These are phyloP conservation scores for Cucumis variabilis DNA, from an alignment of 331 rosid genomes.

Conservation along the genomic window DNA sequence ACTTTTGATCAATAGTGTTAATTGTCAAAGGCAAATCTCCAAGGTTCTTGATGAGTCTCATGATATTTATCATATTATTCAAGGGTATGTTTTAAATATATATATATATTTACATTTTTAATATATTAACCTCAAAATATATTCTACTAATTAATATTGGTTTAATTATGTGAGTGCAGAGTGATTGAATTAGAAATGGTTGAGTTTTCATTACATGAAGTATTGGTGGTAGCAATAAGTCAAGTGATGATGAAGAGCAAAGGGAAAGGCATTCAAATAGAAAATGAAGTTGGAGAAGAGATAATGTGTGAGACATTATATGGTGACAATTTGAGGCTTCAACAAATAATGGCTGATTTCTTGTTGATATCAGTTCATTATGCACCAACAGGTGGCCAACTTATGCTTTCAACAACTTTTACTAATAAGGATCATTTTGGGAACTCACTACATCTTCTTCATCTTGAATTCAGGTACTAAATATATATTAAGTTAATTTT, in stretches of 20 bases:
- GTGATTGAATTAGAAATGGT: constrained; percentile 87
- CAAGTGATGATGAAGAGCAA: constrained; percentile 73
- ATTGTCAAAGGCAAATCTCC: constrained; percentile 84
- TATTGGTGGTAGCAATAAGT: constrained; percentile 72
- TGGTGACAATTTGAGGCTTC: constrained; percentile 87
- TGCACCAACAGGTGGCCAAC: constrained; percentile 67
- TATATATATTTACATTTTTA: too few relatives aligned
- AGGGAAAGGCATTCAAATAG: constrained; percentile 56
- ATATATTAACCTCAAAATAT: too few relatives aligned
- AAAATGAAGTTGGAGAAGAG: constrained; percentile 60
- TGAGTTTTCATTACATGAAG: constrained; percentile 76
- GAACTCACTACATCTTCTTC: constrained; percentile 61
- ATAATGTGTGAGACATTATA: constrained; percentile 60
- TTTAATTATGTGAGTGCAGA: constrained; percentile 28
- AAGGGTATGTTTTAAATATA: constrained; percentile 57
- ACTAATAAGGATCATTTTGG: constrained; percentile 70
- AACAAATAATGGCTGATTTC: constrained; percentile 87
- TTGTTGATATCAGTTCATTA: constrained; percentile 57
- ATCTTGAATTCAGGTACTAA: constrained; percentile 74
- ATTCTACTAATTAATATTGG: too few relatives aligned
- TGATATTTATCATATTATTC: constrained; percentile 77
- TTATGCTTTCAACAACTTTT: constrained; percentile 56
- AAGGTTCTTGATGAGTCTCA: constrained; percentile 81
- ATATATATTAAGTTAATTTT: too few relatives aligned
- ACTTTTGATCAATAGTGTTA: constrained; percentile 64